Evolutionary conservation across 129 eudicot species (phyloP).

Genomic region (Flaveria ramosissima): DNA sequence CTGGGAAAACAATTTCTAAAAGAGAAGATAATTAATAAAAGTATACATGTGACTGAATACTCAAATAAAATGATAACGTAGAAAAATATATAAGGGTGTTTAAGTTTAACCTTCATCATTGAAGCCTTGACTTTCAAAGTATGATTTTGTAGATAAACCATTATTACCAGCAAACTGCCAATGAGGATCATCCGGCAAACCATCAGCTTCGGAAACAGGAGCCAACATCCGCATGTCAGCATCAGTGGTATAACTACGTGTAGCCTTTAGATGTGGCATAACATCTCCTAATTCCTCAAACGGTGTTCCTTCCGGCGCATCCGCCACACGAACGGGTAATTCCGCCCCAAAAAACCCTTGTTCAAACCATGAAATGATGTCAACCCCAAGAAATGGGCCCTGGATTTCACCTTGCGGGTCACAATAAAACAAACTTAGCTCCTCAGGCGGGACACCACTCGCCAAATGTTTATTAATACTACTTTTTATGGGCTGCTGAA

Average conservation of each 20-base stretch:
- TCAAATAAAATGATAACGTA: background rate
- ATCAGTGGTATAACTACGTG: slow-evolving; percentile 41
- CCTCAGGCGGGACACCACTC: slow-evolving; percentile 60
- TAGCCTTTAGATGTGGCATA: slow-evolving; percentile 64
- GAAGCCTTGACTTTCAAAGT: slow-evolving; percentile 48
- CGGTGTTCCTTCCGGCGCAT: slow-evolving; percentile 75
- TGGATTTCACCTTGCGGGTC: slow-evolving; percentile 99
- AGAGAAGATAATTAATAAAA: background rate
- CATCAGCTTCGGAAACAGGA: slow-evolving; percentile 45
- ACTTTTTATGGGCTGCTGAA: slow-evolving; percentile 34
- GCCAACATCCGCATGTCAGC: slow-evolving; percentile 16
- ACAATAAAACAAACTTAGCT: slow-evolving; percentile 67
- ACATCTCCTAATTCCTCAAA: slow-evolving; percentile 73
- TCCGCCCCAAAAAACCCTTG: slow-evolving; percentile 93
- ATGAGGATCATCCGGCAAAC: slow-evolving; percentile 37
- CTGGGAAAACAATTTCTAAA: slow-evolving; percentile 84
- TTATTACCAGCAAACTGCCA: slow-evolving; percentile 63
- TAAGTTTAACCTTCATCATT: slow-evolving; percentile 69
- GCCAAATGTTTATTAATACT: slow-evolving; percentile 38
- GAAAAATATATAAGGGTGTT: background rate
- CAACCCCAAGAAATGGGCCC: slow-evolving; percentile 98
- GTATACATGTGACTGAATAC: background rate
- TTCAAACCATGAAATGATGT: slow-evolving; percentile 91
- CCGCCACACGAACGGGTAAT: slow-evolving; percentile 74
- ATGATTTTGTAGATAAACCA: slow-evolving; percentile 42